These are phyloP conservation scores for Rhynchospora tenuis DNA, from an alignment of 176 grass and related monocot genomes.

Conservation along the genomic window DNA sequence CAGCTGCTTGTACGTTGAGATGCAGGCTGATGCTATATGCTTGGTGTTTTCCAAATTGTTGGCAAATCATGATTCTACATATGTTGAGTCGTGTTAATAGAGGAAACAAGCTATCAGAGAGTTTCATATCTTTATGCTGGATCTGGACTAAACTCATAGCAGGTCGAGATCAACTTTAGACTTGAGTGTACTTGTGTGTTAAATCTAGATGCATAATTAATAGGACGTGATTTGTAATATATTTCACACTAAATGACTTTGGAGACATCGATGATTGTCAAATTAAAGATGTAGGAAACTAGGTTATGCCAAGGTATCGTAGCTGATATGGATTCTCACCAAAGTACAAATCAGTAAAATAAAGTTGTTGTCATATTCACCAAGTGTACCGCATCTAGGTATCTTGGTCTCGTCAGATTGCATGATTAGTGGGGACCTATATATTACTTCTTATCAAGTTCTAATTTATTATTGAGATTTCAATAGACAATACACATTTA, in stretches of 20 bases:
- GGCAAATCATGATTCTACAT: background rate
- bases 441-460: background rate
- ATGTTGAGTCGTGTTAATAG: background rate
- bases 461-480: background rate
- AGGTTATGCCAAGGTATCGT: background rate
- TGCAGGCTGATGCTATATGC: constrained; percentile 17
- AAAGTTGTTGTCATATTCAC: constrained; percentile 10
- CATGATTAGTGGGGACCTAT: background rate
- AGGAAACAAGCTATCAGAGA: background rate
- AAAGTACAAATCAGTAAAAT: background rate
- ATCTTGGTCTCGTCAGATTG: background rate
- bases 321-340: background rate
- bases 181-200: background rate
- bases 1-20: constrained; percentile 3
- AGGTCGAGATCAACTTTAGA: background rate
- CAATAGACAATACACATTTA: background rate
- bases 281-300: background rate
- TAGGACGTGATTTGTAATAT: background rate
- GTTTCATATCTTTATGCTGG: background rate
- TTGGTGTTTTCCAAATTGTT: background rate
- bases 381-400: background rate
- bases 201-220: background rate
- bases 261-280: background rate
- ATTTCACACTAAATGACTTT: background rate
- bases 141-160: background rate